Evolutionary conservation across 75 land plant genomes (phyloP), one percentile per base, ranked within the genome.

Genomic region (Selaginella moellendorffii): DNA sequence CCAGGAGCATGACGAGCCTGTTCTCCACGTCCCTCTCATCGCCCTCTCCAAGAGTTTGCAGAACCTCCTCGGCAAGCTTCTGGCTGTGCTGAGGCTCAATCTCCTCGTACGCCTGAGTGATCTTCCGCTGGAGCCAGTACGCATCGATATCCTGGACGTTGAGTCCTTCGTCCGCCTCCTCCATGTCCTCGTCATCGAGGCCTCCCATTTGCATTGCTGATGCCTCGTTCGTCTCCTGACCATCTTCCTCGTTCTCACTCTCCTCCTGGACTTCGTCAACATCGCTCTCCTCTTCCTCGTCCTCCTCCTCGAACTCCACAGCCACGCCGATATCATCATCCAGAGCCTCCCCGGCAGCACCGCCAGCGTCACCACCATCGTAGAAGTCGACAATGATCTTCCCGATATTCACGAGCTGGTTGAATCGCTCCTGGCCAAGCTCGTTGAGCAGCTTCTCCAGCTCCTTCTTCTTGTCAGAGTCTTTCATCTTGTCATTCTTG

Each of bases 81-180:
- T 88, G 97, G 65, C 85, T 76, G 31, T 81, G 86, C 54, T 85
- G 93, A 1, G 97, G 88, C 62, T 92, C 93, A 71, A 88, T 85
- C 10, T 79, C 79, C 0, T 73, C 85, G 72, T 76, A 80, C 2
- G 97, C 88, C 52, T 92, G 95, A 2, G 89, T 80, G 10, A 92
- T 92, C 63, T 85, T 92, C 68, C 97, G 64, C 72, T 92, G 97
- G 54, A 92, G 83, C 97, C 97, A 92, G 63, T 92, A 88, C n/a
- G 97, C 97, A 78, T 88, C 97, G 62, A 92, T 88, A 31, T 88
- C 95, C 66, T 88, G 95, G 27, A 85, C 95, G 67, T 88, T 92
- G 1, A 92, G 42, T 1, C 95, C 85, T 63, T 81, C 89, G 65
- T 87, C 78, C 0, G 84, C 83, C 31, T 83, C 86, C 29, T 73